Evolutionary conservation across 208 protist species (phyloP), one percentile per base, ranked within the genome.

Genomic region (Crithidia expoeki): DNA sequence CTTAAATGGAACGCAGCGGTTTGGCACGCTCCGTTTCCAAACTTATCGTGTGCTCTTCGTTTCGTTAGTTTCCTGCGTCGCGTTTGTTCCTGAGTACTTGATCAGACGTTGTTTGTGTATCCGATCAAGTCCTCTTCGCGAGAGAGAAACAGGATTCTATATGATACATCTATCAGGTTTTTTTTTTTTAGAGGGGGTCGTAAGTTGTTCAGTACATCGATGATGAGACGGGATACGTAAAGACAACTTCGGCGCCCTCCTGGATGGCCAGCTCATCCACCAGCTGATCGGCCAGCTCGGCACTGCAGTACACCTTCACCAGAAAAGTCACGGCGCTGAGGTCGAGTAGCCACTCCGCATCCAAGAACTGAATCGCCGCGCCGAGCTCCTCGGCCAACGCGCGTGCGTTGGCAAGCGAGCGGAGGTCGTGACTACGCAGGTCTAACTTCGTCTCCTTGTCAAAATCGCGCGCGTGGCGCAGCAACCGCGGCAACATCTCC

Each of bases 261-360:
- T 80, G 60, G 11, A 75, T 40, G 10, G 86, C 86, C 42, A 94
- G 76, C 62, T 91, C 85, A 57, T 94, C 89, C 7, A 88, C 89
- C 4, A 94, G 83, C 33, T 76, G 72, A 56, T 94, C 85, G 0
- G 86, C 84, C 7, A 75, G 33, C 49, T 78, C 67, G 3, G 68
- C 55, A 53, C 78, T 77, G 9, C 77, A 86, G 76, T 83, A 89
- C 30, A 92, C 86, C 58, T 92, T 68, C 25, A 95, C 85, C 21
- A 95, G 79, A 69, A 95, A 95, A 19, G 90, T 95, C 16, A 95
- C 75, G 49, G 85, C 87, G 30, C 76, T 92, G 17, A 89, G 74
- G 79, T 93, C 90, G 16, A 95, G 79, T 73, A 93, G 77, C 87
- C 90, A 95, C 79, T 95, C 86, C 5, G 87, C 86, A 55, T 95